Conservation (phyloP, 164 flowering plant species). For the Tetracentron sinense region DNA sequence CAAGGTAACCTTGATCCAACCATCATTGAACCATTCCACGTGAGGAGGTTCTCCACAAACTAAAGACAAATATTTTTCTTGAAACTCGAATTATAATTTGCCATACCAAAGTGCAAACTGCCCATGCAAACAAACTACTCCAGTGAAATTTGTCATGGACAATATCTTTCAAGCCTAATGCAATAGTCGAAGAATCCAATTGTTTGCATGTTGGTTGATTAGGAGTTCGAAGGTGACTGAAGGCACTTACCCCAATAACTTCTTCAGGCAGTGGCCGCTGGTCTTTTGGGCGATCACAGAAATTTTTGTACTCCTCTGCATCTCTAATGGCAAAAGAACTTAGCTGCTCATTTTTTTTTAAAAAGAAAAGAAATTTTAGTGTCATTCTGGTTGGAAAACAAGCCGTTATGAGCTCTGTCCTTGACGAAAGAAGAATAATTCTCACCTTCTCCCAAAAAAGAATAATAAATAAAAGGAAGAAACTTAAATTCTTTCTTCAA, state of each 20-base stretch:
- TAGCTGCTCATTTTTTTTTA: constrained; percentile 48
- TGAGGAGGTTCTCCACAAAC: not conserved
- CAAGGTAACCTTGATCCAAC: not conserved
- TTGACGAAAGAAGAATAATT: not conserved
- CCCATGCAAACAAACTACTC: no score
- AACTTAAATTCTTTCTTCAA: no score
- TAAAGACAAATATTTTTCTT: not conserved
- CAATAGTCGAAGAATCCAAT: not conserved
- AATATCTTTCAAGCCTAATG: not conserved
- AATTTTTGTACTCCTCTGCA: constrained; percentile 90
- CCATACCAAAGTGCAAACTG: not conserved
- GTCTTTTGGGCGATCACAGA: constrained; percentile 83
- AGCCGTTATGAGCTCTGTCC: not conserved
- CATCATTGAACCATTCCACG: not conserved
- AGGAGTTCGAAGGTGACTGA: constrained; percentile 2
- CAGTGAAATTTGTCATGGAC: not conserved
- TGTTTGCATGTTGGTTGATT: not conserved
- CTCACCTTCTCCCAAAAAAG: not conserved
- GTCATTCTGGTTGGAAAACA: not conserved
- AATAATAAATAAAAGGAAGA: not conserved
- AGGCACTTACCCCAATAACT: constrained; percentile 78
- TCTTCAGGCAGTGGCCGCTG: constrained; percentile 96
- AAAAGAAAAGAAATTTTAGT: constrained; percentile 8
- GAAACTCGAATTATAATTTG: not conserved
- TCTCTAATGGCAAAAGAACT: constrained; percentile 90